Evolutionary conservation across 495 filamentous ascomycete species (phyloP).

Genomic region (Aspergillus homomorphus): DNA sequence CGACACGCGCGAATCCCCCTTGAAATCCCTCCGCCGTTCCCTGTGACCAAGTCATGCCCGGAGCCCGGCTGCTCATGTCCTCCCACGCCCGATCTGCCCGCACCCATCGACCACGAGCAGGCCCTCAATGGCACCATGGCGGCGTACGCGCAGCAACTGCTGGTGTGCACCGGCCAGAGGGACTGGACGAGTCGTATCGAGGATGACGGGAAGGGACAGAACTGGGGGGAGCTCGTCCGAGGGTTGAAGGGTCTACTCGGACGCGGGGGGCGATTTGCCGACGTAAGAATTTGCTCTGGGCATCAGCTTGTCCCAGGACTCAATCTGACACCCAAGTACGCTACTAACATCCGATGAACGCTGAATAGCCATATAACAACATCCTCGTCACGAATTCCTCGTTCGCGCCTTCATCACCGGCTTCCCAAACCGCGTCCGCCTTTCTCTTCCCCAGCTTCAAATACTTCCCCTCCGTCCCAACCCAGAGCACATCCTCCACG

Average conservation of each 20-base stretch:
- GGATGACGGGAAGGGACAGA: conserved; percentile 50
- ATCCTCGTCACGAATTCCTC: conserved; percentile 70
- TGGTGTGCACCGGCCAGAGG: conserved; percentile 72
- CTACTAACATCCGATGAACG: conserved; percentile 6
- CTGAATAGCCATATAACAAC: conserved; percentile 71
- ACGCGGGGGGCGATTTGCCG: conserved; percentile 61
- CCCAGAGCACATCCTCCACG: conserved; percentile 8
- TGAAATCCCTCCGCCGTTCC: conserved; percentile 42
- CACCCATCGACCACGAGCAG: conserved; percentile 70
- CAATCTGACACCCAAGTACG: too few relatives aligned
- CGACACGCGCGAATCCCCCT: conserved; percentile 29
- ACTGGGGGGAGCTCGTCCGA: conserved; percentile 60
- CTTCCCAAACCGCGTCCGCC: conserved; percentile 52
- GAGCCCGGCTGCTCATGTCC: conserved; percentile 69
- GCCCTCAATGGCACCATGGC: conserved; percentile 72
- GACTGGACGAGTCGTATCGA: conserved; percentile 77
- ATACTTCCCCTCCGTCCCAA: conserved; percentile 67
- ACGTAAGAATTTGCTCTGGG: conserved; percentile 55
- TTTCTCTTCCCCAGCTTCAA: conserved; percentile 77
- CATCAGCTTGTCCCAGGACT: too few relatives aligned
- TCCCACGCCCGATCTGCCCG: conserved; percentile 59
- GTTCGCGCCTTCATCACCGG: conserved; percentile 47
- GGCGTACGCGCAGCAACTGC: conserved; percentile 74
- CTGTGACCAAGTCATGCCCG: conserved; percentile 60
- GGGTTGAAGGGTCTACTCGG: conserved; percentile 66